A percentile compares a stretch with the other conserved stretches of the same genome.
These are phyloP conservation scores for Jasminum sambac DNA, from an alignment of 257 asterid genomes.

Conservation along the genomic window DNA sequence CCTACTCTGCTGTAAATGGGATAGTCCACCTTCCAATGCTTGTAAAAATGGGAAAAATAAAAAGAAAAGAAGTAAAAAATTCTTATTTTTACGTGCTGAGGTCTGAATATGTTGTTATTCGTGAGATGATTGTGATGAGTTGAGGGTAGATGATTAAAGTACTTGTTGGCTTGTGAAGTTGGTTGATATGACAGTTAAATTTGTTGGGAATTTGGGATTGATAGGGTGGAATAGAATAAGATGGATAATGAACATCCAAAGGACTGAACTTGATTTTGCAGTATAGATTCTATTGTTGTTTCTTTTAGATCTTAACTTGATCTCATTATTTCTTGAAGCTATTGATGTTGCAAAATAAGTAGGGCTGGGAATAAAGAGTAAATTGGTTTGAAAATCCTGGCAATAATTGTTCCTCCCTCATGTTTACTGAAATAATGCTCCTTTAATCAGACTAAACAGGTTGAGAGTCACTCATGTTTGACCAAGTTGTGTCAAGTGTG, in stretches of 20 bases:
- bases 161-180: conserved; percentile 28
- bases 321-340: conserved; percentile 11
- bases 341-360: neutral
- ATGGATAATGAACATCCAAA: conserved; percentile 52
- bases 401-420: too few relatives aligned
- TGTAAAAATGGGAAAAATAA: neutral
- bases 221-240: conserved; percentile 57
- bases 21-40: conserved; percentile 17
- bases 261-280: conserved; percentile 33
- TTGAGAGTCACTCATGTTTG: too few relatives aligned
- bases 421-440: too few relatives aligned
- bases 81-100: neutral
- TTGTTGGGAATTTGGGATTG: conserved; percentile 31
- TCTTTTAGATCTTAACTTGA: conserved; percentile 15
- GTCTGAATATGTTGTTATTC: conserved; percentile 3
- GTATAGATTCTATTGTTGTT: conserved; percentile 42
- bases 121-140: conserved; percentile 13
- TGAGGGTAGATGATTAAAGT: conserved; percentile 22
- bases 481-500: too few relatives aligned
- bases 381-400: neutral
- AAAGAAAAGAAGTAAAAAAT: neutral
- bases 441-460: too few relatives aligned
- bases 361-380: too few relatives aligned
- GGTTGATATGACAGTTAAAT: too few relatives aligned
- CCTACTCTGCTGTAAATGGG: conserved; percentile 41